phyloP scores from a whole-genome alignment of 2,329 filamentous ascomycete genomes.

The Colletotrichum sansevieriae region DNA sequence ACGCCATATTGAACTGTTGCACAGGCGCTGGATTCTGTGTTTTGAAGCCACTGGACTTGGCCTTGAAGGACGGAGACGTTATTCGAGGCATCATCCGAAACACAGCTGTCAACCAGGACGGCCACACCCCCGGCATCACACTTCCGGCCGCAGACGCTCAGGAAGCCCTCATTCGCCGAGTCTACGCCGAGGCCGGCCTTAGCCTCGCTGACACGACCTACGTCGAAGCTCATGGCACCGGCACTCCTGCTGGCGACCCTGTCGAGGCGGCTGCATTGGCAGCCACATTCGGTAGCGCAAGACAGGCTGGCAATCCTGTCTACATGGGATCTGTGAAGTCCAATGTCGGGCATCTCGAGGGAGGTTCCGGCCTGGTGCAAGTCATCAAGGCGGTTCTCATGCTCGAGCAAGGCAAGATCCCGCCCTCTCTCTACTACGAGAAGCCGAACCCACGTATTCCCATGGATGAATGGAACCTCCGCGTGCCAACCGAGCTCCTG shows the following conservation, averaged over 20 bases:
- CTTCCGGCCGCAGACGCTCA: slow-evolving; percentile 46
- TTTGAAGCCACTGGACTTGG: background rate
- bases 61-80: slow-evolving; percentile 47
- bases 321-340: slow-evolving; percentile 34
- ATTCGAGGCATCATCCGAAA: slow-evolving; percentile 53
- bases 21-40: background rate
- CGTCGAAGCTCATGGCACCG: slow-evolving; percentile 65
- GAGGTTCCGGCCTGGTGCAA: slow-evolving; percentile 40
- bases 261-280: slow-evolving; percentile 64
- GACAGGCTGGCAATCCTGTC: slow-evolving; percentile 32
- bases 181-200: slow-evolving; percentile 50
- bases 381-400: slow-evolving; percentile 46
- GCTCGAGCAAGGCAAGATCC: slow-evolving; percentile 48
- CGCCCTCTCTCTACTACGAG: slow-evolving; percentile 47
- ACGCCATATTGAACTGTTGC: too few relatives aligned
- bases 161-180: slow-evolving; percentile 51
- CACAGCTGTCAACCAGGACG: slow-evolving; percentile 56
- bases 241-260: slow-evolving; percentile 67
- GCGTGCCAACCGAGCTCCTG: slow-evolving; percentile 4
- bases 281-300: slow-evolving; percentile 53
- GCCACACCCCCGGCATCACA: slow-evolving; percentile 55
- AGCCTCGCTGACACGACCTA: slow-evolving; percentile 45
- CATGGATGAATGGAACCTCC: slow-evolving; percentile 44
- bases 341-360: slow-evolving; percentile 47
- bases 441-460: slow-evolving; percentile 48